Conservation (phyloP, 2,329 filamentous ascomycete species). For the Nemania serpens region DNA sequence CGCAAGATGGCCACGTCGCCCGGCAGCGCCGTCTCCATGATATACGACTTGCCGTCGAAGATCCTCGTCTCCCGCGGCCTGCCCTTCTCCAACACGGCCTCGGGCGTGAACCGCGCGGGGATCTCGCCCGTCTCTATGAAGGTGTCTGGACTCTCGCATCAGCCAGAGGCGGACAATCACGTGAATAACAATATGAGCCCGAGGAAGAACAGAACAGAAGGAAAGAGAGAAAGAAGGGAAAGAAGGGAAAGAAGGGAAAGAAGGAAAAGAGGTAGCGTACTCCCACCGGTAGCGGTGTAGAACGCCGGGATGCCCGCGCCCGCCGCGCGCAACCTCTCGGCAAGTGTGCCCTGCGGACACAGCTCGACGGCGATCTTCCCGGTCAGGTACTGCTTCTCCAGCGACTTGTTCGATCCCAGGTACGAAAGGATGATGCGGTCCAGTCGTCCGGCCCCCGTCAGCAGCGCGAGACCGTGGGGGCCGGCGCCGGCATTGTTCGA, state of each 20-base stretch:
- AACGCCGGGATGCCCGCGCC: constrained; percentile 81
- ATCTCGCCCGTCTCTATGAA: constrained; percentile 71
- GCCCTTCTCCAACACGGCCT: constrained; percentile 66
- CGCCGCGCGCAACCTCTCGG: constrained; percentile 72
- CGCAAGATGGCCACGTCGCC: constrained; percentile 79
- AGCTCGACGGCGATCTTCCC: constrained; percentile 78
- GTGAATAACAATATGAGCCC: too few relatives aligned
- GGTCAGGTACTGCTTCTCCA: constrained; percentile 75
- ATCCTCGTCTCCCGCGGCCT: constrained; percentile 70
- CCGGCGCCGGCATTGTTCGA: constrained; percentile 81
- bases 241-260: neutral
- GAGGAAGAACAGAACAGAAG: neutral
- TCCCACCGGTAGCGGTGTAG: constrained; percentile 75
- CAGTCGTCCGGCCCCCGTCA: constrained; percentile 72
- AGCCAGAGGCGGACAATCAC: too few relatives aligned
- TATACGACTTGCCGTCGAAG: constrained; percentile 73
- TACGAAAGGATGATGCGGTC: constrained; percentile 75
- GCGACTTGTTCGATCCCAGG: constrained; percentile 75
- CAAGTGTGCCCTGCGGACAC: constrained; percentile 76
- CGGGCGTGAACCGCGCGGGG: constrained; percentile 63
- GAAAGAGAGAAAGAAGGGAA: neutral
- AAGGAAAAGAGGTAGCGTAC: constrained; percentile 52
- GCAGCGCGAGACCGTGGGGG: constrained; percentile 68
- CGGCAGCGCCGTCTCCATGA: constrained; percentile 77
- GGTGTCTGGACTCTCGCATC: constrained; percentile 51